phyloP scores from a whole-genome alignment of 164 flowering plant genomes.

The Paratinospora sagittata region DNA sequence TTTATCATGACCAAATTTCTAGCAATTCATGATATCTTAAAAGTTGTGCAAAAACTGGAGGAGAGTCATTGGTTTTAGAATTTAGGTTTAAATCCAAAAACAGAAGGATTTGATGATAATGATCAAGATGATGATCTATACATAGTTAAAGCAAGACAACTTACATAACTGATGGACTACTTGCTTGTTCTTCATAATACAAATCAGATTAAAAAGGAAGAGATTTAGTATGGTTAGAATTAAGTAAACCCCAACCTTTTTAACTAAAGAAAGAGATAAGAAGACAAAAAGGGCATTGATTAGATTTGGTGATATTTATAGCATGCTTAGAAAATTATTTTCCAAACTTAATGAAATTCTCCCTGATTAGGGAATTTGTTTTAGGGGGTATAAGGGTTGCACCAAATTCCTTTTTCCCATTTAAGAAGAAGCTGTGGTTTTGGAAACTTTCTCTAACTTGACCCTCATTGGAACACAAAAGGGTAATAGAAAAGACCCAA shows the following conservation, averaged over 20 bases:
- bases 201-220: not conserved
- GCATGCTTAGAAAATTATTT: not conserved
- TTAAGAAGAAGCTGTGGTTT: not conserved
- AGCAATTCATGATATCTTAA: too few species aligned
- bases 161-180: too few species aligned
- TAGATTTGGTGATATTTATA: not conserved
- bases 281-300: not conserved
- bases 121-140: not conserved
- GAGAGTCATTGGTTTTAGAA: too few species aligned
- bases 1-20: too few species aligned
- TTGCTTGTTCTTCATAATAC: not conserved
- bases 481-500: too few species aligned
- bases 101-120: not conserved
- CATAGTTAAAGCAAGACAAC: too few species aligned
- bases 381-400: not conserved
- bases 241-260: not conserved
- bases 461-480: not conserved
- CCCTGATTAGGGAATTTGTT: not conserved
- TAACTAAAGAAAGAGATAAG: not conserved
- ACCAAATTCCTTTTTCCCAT: not conserved
- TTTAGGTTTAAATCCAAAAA: not conserved
- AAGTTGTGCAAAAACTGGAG: too few species aligned
- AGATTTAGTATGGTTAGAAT: not conserved
- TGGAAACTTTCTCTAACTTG: not conserved
- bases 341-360: not conserved